phyloP scores from a whole-genome alignment of 2,329 filamentous ascomycete species.

The Kalmusia sp. region DNA sequence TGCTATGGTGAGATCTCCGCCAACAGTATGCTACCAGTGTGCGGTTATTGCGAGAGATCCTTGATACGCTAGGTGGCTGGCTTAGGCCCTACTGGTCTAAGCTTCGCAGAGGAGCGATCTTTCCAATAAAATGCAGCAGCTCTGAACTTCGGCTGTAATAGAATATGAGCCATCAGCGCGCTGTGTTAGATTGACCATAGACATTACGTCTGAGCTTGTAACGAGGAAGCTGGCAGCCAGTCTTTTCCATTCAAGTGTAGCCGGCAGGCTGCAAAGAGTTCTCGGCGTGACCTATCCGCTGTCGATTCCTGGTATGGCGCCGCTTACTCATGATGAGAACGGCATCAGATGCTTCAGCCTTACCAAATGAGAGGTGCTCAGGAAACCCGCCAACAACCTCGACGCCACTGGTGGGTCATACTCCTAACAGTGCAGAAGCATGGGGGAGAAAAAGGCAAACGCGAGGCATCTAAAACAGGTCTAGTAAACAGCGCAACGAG shows the following conservation, averaged over 20 bases:
- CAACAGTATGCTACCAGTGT: neutral
- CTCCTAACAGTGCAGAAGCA: neutral
- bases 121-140: neutral
- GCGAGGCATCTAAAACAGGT: neutral
- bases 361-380: too few species aligned
- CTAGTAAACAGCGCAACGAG: neutral
- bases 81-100: neutral
- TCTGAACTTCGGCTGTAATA: neutral
- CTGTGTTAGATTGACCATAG: too few species aligned
- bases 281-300: neutral
- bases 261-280: neutral
- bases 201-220: neutral
- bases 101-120: neutral
- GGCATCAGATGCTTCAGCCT: too few species aligned
- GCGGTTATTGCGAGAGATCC: neutral
- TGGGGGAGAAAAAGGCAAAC: neutral
- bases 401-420: neutral
- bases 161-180: too few species aligned
- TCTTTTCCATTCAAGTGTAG: neutral
- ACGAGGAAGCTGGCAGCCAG: neutral
- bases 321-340: slow-evolving; percentile 6
- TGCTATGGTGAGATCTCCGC: slow-evolving; percentile 9
- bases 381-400: too few species aligned
- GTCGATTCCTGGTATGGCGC: neutral
- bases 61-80: too few species aligned